Evolutionary conservation across 768 basidiomycete genomes (phyloP).

Genomic region (Baorangia bicolor): DNA sequence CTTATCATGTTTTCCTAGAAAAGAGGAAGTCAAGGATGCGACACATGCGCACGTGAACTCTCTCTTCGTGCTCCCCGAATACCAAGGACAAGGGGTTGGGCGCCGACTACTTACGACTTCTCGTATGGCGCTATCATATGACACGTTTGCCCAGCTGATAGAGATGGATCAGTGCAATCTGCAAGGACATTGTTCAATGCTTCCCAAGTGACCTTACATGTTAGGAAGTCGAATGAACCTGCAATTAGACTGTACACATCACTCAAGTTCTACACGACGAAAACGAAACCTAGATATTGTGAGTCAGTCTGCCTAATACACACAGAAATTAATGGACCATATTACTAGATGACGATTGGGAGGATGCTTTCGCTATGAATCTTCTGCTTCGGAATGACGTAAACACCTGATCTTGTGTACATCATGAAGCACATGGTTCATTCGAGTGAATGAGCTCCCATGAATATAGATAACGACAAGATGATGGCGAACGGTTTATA

Average conservation of each 20-base stretch:
- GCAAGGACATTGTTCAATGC: background rate
- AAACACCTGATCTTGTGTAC: background rate
- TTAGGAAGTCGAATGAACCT: conserved; percentile 9
- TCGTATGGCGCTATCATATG: background rate
- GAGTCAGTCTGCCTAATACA: background rate
- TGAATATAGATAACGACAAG: background rate
- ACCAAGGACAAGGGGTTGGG: conserved; percentile 8
- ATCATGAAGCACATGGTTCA: background rate
- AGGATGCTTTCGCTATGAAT: conserved; percentile 3
- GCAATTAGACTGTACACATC: conserved; percentile 8
- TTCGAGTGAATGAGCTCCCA: background rate
- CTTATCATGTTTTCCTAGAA: background rate
- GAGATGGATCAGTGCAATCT: background rate
- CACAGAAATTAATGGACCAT: background rate
- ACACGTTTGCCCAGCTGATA: background rate
- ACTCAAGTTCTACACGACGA: conserved; percentile 1
- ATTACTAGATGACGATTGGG: conserved; percentile 1
- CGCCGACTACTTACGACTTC: conserved; percentile 1
- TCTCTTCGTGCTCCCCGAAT: conserved; percentile 3
- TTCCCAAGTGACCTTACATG: conserved; percentile 6
- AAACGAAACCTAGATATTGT: background rate
- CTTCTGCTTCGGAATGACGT: background rate
- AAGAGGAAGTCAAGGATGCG: conserved; percentile 1
- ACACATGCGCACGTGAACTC: conserved; percentile 6
- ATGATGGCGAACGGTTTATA: background rate